Base-by-base conservation (phyloP, 306 rosid genomes). In the Vicia villosa region DNA sequence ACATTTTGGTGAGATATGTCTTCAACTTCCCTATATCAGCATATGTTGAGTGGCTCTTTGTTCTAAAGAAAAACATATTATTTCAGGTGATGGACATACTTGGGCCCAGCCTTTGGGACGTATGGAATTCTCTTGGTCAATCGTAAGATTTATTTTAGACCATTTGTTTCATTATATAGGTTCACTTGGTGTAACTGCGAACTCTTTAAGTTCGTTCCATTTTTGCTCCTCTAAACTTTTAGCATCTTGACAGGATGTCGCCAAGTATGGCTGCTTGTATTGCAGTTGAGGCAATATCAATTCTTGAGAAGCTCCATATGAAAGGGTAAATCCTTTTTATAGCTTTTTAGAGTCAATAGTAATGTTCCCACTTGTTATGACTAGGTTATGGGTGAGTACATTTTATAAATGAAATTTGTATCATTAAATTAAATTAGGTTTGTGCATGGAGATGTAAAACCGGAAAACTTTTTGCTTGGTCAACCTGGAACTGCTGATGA, bases 381-480 rank as follows among this genome's bases (percentile, higher is more conserved):
- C 65, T 34, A 30, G 45, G 47, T 69, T 62, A 26, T 47, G 42
- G 41, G 30, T 55, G 46, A 58, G 32, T 46, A 4, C 41, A 47
- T 42, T 55, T 68, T 63, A 50, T 47, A 9, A 57, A 72, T 56
- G 32, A 30, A 47, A 68, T 46, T 54, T 55, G 13, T 74, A 17
- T 37, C 67, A 62, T 61, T 4, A n/a, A n/a, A 24, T 24, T 57
- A 76, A 78, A 63, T 36, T 42, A 92, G 97, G 84, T 92, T 89
- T 77, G 97, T 92, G 83, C 97, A 92, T 64, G 97, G 97, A 70
- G 97, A 92, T 74, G 96, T 92, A 72, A 92, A 92, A 82, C 97
- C 97, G 14, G 97, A 92, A 74, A 92, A 92, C 84, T 92, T 92
- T 74, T 86, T 92, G 77, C 95, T 92, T 78, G 97, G 97, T 80